Conservation (phyloP, 2,329 filamentous ascomycete species). For the Zopfia rhizophila region DNA sequence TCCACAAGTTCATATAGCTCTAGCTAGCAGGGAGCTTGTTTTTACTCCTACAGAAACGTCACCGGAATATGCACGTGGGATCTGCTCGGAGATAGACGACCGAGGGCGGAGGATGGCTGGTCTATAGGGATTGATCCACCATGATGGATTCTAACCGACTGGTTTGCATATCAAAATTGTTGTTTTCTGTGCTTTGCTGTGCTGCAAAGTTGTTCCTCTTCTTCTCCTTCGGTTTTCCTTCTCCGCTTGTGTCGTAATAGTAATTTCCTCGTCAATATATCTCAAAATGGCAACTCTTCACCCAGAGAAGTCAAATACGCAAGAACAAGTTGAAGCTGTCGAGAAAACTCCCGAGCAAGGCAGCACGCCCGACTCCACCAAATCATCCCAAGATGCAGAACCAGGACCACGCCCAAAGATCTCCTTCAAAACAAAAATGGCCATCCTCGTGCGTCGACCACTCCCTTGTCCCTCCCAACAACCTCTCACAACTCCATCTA, state of each 20-base stretch:
- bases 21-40: too few species aligned
- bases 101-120: too few species aligned
- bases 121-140: too few species aligned
- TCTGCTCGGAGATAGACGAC: too few species aligned
- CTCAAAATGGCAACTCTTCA: neutral
- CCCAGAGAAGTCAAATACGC: conserved; percentile 1
- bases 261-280: neutral
- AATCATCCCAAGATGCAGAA: neutral
- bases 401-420: conserved; percentile 15
- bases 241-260: neutral
- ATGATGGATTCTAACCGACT: too few species aligned
- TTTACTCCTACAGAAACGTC: too few species aligned
- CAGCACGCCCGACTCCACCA: conserved; percentile 1
- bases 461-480: neutral
- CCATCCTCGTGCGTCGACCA: conserved; percentile 15
- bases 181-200: too few species aligned
- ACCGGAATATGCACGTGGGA: too few species aligned
- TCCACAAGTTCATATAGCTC: too few species aligned
- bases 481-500: conserved; percentile 11
- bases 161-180: too few species aligned
- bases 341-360: conserved; percentile 5
- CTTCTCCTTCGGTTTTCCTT: too few species aligned
- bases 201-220: too few species aligned
- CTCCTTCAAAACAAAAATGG: conserved; percentile 26
- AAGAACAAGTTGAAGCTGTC: conserved; percentile 5